Evolutionary conservation across 2,329 filamentous ascomycete species (phyloP), one percentile per base, ranked within the genome.

Genomic region (Mycogone perniciosa): DNA sequence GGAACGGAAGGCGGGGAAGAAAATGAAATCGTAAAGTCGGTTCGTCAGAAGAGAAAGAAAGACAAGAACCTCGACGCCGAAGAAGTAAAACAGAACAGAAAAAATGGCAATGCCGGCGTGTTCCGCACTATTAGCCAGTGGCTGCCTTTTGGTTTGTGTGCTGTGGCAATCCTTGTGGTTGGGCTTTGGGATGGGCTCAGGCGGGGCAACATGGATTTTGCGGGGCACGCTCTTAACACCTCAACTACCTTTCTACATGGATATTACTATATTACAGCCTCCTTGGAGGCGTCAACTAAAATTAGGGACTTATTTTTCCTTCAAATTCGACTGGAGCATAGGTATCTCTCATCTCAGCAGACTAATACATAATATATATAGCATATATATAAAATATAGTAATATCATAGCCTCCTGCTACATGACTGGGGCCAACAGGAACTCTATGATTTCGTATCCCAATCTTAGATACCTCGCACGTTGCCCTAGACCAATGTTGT

Each of bases 381-480:
- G 20, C 20, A 20, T 20, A 20, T 20, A 20, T 20, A 20, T 20
- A 20, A 20, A 20, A 20, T 20, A 20, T 20, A 20, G 20, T 20
- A 20, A 20, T 20, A 20, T 20, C 20, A 8, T 30, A 10, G 9
- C 8, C 3, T 30, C 5, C 13, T 27, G 13, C 56, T 53, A 84
- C 13, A 82, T 54, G 4, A 74, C 74, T 13, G 77, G 75, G 8
- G 71, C 64, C 26, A 84, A 62, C 42, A 77, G 74, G 57, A 78
- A 77, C 48, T 76, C 72, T 31, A 85, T 58, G 35, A 84, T 72
- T 7, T 72, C 66, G 53, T 84, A 83, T 7, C 74, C 75, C 45
- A 80, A 60, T 40, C 69, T 64, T 39, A 79, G 67, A 53, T 77
- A 81, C 26, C 57, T 57, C 33, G 55, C 50, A 3, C 60, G 52